Conservation (phyloP, 768 basidiomycete genomes). For the Rossbeevera mucosa region DNA sequence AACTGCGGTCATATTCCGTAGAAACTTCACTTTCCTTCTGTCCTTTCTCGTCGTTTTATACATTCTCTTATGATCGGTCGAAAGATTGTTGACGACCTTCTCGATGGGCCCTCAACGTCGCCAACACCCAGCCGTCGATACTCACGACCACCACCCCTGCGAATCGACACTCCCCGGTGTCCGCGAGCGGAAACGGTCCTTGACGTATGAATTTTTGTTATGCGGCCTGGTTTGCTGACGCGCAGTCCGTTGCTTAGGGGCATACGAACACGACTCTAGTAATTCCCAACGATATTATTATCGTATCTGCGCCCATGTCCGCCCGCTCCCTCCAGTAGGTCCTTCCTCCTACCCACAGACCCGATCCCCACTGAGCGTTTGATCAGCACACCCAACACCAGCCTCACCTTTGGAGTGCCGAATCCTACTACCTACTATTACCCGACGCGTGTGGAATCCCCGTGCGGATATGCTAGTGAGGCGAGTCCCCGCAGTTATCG, state of each 20-base stretch:
- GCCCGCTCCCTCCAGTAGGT: slow-evolving; percentile 17
- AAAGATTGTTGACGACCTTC: slow-evolving; percentile 21
- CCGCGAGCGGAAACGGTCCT: slow-evolving; percentile 3
- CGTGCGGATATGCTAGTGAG: slow-evolving; percentile 28
- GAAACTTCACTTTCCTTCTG: slow-evolving; percentile 9
- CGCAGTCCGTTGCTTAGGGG: slow-evolving; percentile 14
- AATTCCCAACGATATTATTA: neutral
- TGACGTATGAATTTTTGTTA: slow-evolving; percentile 9
- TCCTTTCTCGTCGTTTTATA: slow-evolving; percentile 16
- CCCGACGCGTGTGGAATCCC: slow-evolving; percentile 11
- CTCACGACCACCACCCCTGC: slow-evolving; percentile 12
- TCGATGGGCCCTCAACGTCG: slow-evolving; percentile 8
- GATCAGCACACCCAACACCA: slow-evolving; percentile 21
- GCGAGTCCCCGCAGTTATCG: slow-evolving; percentile 33
- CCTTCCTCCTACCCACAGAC: slow-evolving; percentile 4
- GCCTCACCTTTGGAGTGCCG: slow-evolving; percentile 16
- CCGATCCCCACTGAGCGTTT: slow-evolving; percentile 15
- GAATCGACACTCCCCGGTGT: slow-evolving; percentile 12
- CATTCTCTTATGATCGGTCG: slow-evolving; percentile 24
- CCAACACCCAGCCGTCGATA: neutral
- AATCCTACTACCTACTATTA: slow-evolving; percentile 8
- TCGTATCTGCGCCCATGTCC: slow-evolving; percentile 3
- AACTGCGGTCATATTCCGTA: neutral
- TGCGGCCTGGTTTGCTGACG: neutral
- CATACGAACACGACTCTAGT: slow-evolving; percentile 16